These are phyloP conservation scores for Peronosclerospora sorghi DNA, from an alignment of 352 stramenopile genomes.

Conservation along the genomic window DNA sequence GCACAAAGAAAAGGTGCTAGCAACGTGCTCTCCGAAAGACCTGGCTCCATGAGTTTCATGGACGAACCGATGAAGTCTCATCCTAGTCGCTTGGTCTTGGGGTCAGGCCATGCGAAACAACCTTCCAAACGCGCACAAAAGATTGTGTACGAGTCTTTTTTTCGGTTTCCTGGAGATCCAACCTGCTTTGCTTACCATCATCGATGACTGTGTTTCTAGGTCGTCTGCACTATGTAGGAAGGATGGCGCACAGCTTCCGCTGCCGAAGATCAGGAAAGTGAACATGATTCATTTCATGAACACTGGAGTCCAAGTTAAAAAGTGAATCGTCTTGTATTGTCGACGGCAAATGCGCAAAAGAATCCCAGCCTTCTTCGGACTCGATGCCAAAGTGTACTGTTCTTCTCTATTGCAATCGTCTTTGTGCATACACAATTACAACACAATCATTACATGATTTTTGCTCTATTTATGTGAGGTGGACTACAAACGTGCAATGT, in stretches of 20 bases:
- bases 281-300: constrained; percentile 82
- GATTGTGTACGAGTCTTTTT: constrained; percentile 32
- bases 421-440: too few relatives aligned
- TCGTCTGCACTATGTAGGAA: constrained; percentile 23
- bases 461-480: too few relatives aligned
- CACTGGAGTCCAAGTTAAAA: constrained; percentile 21
- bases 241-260: constrained; percentile 14
- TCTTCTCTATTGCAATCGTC: too few relatives aligned
- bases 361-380: too few relatives aligned
- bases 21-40: constrained; percentile 3
- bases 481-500: too few relatives aligned
- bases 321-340: too few relatives aligned
- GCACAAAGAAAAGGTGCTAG: neutral
- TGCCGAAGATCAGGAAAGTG: constrained; percentile 44
- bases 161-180: neutral
- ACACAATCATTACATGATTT: too few relatives aligned
- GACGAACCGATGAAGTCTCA: constrained; percentile 18
- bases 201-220: constrained; percentile 5
- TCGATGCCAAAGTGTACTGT: too few relatives aligned
- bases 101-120: constrained; percentile 3
- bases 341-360: too few relatives aligned
- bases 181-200: constrained; percentile 1
- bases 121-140: constrained; percentile 34
- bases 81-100: neutral
- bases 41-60: constrained; percentile 19